These are phyloP conservation scores for Didymella pomorum DNA, from an alignment of 2,329 filamentous ascomycete genomes.

Conservation along the genomic window DNA sequence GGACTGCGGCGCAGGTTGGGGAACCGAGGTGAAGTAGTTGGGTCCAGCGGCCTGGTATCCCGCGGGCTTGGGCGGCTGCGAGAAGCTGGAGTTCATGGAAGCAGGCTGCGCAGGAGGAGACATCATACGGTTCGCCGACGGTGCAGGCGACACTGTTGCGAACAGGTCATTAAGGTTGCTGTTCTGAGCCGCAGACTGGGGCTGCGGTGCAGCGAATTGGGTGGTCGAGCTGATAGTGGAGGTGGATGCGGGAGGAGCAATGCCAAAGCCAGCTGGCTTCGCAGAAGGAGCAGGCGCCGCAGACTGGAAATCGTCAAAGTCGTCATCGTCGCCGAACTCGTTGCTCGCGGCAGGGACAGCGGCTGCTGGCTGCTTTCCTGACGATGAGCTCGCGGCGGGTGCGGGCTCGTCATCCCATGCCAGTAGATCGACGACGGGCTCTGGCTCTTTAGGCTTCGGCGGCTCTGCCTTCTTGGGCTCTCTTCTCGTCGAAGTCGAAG, in stretches of 20 bases:
- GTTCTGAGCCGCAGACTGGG: conserved; percentile 82
- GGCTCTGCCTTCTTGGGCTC: conserved; percentile 69
- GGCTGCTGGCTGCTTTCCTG: conserved; percentile 52
- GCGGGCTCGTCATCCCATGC: conserved; percentile 83
- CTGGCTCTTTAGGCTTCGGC: conserved; percentile 74
- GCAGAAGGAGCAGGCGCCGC: conserved; percentile 62
- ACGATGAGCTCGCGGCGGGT: conserved; percentile 57
- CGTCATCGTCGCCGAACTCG: conserved; percentile 73
- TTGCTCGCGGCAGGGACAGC: conserved; percentile 31
- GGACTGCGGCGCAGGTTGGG: conserved; percentile 47
- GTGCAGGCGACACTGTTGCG: conserved; percentile 79
- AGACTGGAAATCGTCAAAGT: conserved; percentile 98
- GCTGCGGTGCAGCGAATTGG: conserved; percentile 82
- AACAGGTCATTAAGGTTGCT: conserved; percentile 83
- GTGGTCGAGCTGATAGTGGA: conserved; percentile 63
- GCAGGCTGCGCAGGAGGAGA: conserved; percentile 56
- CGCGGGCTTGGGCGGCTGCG: conserved; percentile 63
- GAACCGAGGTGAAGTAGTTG: conserved; percentile 93
- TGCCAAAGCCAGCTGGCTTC: conserved; percentile 68
- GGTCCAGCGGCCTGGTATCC: conserved; percentile 80
- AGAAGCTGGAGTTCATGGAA: conserved; percentile 48
- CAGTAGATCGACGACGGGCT: conserved; percentile 90
- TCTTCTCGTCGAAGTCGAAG: conserved; percentile 44
- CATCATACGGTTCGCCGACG: conserved; percentile 59
- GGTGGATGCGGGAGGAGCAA: conserved; percentile 58